Evolutionary conservation across 306 rosid species (phyloP), one percentile per base, ranked within the genome.

Genomic region (Fragaria nilgerrensis): DNA sequence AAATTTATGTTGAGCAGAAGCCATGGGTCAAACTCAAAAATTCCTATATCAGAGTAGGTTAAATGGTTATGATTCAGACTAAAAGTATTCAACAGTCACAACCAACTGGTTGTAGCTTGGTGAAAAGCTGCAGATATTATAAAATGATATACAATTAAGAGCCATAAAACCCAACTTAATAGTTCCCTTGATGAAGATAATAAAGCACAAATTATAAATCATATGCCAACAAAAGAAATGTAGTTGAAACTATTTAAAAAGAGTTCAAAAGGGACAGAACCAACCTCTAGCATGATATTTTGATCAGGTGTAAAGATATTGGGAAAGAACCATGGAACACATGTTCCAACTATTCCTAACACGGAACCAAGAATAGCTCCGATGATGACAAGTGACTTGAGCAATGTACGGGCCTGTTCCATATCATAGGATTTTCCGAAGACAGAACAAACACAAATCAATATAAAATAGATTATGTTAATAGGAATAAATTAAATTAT

Each of bases 271-370:
- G 61, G 22, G 72, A 69, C 79, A 75, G 78, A 70, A 84, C 90
- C 44, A 36, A 91, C 97, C 97, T 90, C 96, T 68, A 76, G 90
- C 72, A 90, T 80, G 84, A 94, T 86, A 78, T 77, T 86, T 84
- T 71, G 88, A 88, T 94, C 98, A 75, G 76, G 88, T 9, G 98
- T 92, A 83, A 90, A 94, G 67, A 90, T 73, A 63, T 79, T 77
- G 67, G 98, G 97, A 83, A 94, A 86, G 56, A 94, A 81, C 93
- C 91, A 87, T 77, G 92, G 95, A 80, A 94, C 79, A 34, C 76
- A 78, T 55, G 95, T 94, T 82, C 98, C 98, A 80, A 92, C 75
- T 48, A 83, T 61, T 75, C 97, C 98, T 62, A 92, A 83, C 69
- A 82, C 72, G 17, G 79, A 80, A 55, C 98, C 96, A 72, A 90